Base-by-base conservation (phyloP, 2,329 filamentous ascomycete species). In the Fonsecaea multimorphosa region DNA sequence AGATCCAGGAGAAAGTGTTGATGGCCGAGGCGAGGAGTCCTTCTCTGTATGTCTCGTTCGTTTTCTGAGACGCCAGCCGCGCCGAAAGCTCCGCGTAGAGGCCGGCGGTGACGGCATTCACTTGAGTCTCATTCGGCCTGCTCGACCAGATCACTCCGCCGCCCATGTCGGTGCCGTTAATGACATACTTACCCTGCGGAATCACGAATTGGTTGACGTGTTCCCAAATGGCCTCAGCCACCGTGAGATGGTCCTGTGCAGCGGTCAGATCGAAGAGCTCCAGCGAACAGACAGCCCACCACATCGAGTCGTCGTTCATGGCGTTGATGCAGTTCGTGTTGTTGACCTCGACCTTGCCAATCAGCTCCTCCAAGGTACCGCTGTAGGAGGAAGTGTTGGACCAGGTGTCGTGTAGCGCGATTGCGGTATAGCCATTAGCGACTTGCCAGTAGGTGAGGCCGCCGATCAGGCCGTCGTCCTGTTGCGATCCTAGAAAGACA, bases 261-360 rank as follows among this genome's bases (percentile, higher is more conserved):
- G 52, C 53, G 1, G 61, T 60, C 3, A 68, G 57, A 31, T 65
- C 57, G 31, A 62, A 70, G 51, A 63, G 53, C 29, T 68, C 66
- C 31, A 70, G n/a, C 7, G 60, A 31, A 29, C 63, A 63, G 14
- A 70, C 66, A 12, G 61, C 58, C 68, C 68, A 70, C 68, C 68
- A 70, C 65, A 68, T 66, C 40, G 59, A 64, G 51, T 70, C 68
- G 54, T 70, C 68, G 44, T 70, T 70, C 59, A 62, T 62, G 19
- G 68, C 66, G 55, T 70, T 65, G 61, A 70, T 66, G 29, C 65
- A 70, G 19, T 67, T 54, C 14, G 29, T 38, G n/a, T 58, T 51
- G n/a, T 52, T 58, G 16, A 46, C 40, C 31, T 64, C 61, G n/a
- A 70, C 64, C 12, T 57, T 61, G n/a, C 40, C 19, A 31, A 68